Conservation (phyloP, 2,329 filamentous ascomycete genomes). For the Venturia effusa region DNA sequence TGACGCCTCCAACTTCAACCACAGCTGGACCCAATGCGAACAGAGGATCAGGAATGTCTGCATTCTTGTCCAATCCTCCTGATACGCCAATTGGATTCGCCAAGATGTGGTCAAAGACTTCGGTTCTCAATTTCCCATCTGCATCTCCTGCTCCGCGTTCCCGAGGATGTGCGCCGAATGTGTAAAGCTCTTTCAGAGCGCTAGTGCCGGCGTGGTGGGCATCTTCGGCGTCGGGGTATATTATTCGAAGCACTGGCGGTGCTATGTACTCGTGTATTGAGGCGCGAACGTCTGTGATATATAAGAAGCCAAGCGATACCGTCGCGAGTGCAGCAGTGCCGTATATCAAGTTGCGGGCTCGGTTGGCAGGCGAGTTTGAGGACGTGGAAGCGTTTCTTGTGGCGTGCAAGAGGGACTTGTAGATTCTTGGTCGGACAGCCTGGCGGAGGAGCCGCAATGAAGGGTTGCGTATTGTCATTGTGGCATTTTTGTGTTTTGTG, state of each 20-base stretch:
- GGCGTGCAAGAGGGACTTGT: not conserved
- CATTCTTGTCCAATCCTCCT: constrained; percentile 93
- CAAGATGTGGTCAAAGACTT: constrained; percentile 67
- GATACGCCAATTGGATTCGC: constrained; percentile 87
- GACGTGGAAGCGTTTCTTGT: constrained; percentile 6
- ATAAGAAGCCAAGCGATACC: constrained; percentile 36
- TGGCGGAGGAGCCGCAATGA: not conserved
- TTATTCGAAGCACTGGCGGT: constrained; percentile 50
- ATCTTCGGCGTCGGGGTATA: constrained; percentile 73
- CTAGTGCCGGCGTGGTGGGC: constrained; percentile 75
- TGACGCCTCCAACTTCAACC: constrained; percentile 87
- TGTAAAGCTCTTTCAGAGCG: constrained; percentile 61
- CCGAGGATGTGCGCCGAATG: constrained; percentile 65
- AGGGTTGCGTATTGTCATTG: constrained; percentile 5
- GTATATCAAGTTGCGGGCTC: constrained; percentile 33
- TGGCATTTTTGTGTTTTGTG: constrained; percentile 5
- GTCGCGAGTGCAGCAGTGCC: constrained; percentile 43
- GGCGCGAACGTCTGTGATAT: constrained; percentile 43
- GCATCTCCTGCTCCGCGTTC: constrained; percentile 49
- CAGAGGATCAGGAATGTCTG: constrained; percentile 73
- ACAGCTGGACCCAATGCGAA: constrained; percentile 77
- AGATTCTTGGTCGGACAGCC: not conserved
- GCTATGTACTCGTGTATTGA: constrained; percentile 42
- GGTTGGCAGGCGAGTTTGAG: constrained; percentile 3
- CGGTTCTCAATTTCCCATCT: constrained; percentile 40